Conservation (phyloP, 805 yeast genomes). For the Candida pini region DNA sequence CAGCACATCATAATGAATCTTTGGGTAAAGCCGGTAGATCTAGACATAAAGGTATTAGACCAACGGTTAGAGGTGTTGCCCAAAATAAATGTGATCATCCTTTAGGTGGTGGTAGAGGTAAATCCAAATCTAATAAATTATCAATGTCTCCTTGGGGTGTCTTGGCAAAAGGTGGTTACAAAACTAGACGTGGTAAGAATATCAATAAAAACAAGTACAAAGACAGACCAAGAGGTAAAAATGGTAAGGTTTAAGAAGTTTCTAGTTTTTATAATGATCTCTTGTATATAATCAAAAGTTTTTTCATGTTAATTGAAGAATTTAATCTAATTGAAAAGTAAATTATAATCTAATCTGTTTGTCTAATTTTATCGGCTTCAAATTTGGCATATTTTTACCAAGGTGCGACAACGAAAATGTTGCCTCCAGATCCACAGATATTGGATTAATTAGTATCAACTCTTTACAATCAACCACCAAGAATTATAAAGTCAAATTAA, state of each 20-base stretch:
- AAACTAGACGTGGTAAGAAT: slow-evolving; percentile 88
- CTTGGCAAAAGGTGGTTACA: slow-evolving; percentile 83
- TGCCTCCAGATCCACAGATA: no score
- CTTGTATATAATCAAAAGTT: no score
- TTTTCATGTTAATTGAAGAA: no score
- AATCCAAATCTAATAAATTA: slow-evolving; percentile 90
- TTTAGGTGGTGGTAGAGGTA: slow-evolving; percentile 99
- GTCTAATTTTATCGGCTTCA: no score
- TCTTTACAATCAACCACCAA: no score
- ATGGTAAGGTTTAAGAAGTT: slow-evolving; percentile 7
- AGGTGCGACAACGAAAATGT: no score
- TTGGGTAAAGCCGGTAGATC: slow-evolving; percentile 97
- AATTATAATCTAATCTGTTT: no score
- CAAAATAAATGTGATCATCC: slow-evolving; percentile 98
- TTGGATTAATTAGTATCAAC: no score
- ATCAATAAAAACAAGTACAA: slow-evolving; percentile 78
- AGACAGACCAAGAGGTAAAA: slow-evolving; percentile 84
- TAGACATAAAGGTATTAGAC: slow-evolving; percentile 89
- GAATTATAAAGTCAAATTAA: no score
- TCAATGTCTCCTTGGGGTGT: slow-evolving; percentile 97
- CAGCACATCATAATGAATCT: slow-evolving; percentile 82
- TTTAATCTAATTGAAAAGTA: no score
- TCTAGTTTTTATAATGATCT: no score
- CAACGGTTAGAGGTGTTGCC: slow-evolving; percentile 95
- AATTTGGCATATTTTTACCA: no score